A percentile compares a stretch with the other conserved stretches of the same genome.
Conservation (phyloP, 2,329 filamentous ascomycete species). For the Ampelomyces quisqualis region DNA sequence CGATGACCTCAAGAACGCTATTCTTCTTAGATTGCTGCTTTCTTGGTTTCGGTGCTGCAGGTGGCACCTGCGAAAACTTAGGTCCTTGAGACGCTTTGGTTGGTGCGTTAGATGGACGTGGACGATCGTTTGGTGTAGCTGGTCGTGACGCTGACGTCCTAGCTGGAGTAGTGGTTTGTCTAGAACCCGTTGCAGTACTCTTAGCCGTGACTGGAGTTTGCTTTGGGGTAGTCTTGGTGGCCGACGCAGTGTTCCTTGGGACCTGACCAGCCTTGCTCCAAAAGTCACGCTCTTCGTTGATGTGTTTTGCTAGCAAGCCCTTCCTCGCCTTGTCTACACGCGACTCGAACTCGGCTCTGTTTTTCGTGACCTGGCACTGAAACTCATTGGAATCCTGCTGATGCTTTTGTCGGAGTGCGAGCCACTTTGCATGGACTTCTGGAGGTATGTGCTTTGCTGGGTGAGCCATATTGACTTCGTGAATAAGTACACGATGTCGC, state of each 20-base stretch:
- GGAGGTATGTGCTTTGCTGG: background rate
- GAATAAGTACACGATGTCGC: background rate
- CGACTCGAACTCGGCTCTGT: background rate
- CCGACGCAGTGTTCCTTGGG: background rate
- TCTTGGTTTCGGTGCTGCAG: background rate
- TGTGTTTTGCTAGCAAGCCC: constrained; percentile 5
- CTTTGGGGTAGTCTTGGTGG: background rate
- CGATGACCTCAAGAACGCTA: constrained; percentile 1
- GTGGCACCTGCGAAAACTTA: background rate
- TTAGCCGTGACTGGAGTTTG: background rate
- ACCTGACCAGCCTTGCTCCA: constrained; percentile 4
- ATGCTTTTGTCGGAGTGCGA: constrained; percentile 4
- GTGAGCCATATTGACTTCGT: background rate
- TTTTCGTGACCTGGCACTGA: background rate
- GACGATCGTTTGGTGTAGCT: too few species aligned
- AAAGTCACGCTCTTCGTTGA: constrained; percentile 9
- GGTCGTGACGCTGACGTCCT: too few species aligned
- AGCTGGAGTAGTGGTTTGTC: background rate
- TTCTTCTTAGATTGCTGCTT: background rate
- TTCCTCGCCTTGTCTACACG: background rate
- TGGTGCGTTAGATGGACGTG: too few species aligned
- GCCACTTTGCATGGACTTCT: constrained; percentile 2
- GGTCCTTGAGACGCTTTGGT: too few species aligned
- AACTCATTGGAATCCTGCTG: background rate
- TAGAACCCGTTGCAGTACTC: background rate